A percentile compares a stretch with the other conserved stretches of the same genome.
phyloP scores from a whole-genome alignment of 208 protist genomes.

The Trypanosoma theileri region DNA sequence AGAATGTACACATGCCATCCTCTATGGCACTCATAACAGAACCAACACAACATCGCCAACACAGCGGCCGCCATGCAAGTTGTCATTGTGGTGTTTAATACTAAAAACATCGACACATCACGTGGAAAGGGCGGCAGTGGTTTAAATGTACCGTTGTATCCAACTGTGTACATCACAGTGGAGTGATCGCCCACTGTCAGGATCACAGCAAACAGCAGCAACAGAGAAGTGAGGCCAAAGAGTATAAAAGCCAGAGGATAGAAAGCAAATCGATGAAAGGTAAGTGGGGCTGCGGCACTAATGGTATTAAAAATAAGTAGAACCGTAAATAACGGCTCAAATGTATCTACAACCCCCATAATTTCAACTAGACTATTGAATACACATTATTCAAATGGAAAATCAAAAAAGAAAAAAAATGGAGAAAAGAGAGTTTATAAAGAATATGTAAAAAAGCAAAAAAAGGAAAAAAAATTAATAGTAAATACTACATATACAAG shows the following conservation, averaged over 20 bases:
- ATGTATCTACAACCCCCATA: conserved; percentile 22
- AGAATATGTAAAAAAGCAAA: not conserved
- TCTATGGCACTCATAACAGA: conserved; percentile 35
- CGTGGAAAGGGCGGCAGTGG: conserved; percentile 1
- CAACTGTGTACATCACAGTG: conserved; percentile 8
- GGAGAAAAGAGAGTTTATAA: not conserved
- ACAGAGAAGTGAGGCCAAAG: conserved; percentile 23
- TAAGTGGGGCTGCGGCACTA: conserved; percentile 22
- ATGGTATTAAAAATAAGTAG: conserved; percentile 31
- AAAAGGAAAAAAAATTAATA: conserved; percentile 10
- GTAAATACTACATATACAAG: not conserved
- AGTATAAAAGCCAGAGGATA: conserved; percentile 36
- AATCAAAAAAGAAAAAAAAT: conserved; percentile 4
- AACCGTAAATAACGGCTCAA: conserved; percentile 25
- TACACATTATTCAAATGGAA: not conserved
- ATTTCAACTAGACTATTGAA: not conserved
- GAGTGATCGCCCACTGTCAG: conserved; percentile 11
- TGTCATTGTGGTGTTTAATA: conserved; percentile 35
- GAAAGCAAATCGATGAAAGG: conserved; percentile 30
- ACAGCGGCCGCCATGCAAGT: conserved; percentile 28
- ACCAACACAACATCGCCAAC: conserved; percentile 45
- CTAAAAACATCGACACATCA: conserved; percentile 17
- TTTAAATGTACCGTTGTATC: not conserved
- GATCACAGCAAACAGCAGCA: conserved; percentile 22
- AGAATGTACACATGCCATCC: conserved; percentile 40